Conservation (phyloP, 768 basidiomycete genomes). For the Leucosporidium scottii region DNA sequence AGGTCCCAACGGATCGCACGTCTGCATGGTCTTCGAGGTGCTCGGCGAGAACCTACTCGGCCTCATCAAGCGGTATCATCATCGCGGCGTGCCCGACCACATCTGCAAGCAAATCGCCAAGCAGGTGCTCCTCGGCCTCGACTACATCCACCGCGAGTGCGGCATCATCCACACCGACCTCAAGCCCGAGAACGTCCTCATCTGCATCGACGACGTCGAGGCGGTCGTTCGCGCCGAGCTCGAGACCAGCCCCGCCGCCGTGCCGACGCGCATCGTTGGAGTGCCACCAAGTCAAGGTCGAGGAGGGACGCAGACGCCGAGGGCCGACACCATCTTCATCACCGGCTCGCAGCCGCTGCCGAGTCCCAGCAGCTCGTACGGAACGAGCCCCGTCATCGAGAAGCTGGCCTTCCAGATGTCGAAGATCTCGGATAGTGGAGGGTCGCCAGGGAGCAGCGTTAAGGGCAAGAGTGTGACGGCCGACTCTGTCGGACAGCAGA, state of each 20-base stretch:
- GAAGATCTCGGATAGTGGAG: conserved; percentile 58
- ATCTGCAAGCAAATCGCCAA: conserved; percentile 94
- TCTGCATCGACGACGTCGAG: conserved; percentile 95
- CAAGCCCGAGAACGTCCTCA: conserved; percentile 96
- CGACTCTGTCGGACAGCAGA: conserved; percentile 52
- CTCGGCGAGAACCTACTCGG: conserved; percentile 91
- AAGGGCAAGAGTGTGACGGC: conserved; percentile 42
- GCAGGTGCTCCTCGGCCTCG: conserved; percentile 86
- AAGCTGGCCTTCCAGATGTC: conserved; percentile 88
- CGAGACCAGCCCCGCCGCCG: conserved; percentile 48
- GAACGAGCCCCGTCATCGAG: conserved; percentile 68
- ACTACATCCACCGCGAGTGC: conserved; percentile 96
- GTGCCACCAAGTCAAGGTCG: conserved; percentile 80
- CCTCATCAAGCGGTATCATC: conserved; percentile 95
- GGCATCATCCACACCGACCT: conserved; percentile 97
- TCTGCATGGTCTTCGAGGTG: conserved; percentile 99
- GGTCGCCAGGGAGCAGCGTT: conserved; percentile 40
- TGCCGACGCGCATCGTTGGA: conserved; percentile 65
- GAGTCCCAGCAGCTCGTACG: conserved; percentile 58
- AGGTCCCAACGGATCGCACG: conserved; percentile 92
- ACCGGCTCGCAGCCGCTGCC: conserved; percentile 91
- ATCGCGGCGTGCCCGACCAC: conserved; percentile 89
- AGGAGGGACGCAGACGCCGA: conserved; percentile 92
- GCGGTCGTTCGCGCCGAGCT: conserved; percentile 65
- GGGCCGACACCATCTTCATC: conserved; percentile 70